These are phyloP conservation scores for Ajuga reptans DNA, from an alignment of 305 asterid genomes.

Conservation along the genomic window DNA sequence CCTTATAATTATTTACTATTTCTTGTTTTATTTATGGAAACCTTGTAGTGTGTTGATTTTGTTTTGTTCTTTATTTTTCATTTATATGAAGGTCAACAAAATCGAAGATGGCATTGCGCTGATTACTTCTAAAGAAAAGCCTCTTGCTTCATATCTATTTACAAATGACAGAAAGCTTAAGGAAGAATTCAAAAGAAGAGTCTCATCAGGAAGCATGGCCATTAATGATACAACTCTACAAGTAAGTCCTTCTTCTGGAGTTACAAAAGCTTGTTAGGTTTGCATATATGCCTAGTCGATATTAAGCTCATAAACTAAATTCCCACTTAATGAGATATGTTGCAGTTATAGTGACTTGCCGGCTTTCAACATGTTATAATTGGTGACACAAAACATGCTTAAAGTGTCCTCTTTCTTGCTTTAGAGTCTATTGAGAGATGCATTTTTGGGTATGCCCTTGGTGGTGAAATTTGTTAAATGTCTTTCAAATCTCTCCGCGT, in stretches of 20 bases:
- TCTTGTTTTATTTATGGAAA: neutral
- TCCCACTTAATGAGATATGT: neutral
- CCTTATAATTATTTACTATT: neutral
- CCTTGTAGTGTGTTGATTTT: neutral
- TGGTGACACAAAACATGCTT: neutral
- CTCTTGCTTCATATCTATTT: conserved; percentile 85
- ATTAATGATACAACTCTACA: conserved; percentile 63
- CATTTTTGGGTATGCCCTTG: neutral
- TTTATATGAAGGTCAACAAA: conserved; percentile 47
- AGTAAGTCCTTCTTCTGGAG: conserved; percentile 34
- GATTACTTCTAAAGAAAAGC: conserved; percentile 63
- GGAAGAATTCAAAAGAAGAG: conserved; percentile 48
- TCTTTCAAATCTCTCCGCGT: neutral
- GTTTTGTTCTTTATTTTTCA: neutral
- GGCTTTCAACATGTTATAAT: neutral
- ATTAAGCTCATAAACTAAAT: neutral
- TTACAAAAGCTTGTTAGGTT: neutral
- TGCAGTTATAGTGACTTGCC: neutral
- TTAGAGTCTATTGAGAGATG: neutral
- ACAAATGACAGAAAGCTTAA: conserved; percentile 64
- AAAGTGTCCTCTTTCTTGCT: neutral
- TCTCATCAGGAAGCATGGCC: conserved; percentile 72
- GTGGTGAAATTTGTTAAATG: neutral
- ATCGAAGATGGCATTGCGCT: conserved; percentile 52
- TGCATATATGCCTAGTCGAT: neutral